Evolutionary conservation across 805 yeast genomes (phyloP).

Genomic region (Candida morakotiae): DNA sequence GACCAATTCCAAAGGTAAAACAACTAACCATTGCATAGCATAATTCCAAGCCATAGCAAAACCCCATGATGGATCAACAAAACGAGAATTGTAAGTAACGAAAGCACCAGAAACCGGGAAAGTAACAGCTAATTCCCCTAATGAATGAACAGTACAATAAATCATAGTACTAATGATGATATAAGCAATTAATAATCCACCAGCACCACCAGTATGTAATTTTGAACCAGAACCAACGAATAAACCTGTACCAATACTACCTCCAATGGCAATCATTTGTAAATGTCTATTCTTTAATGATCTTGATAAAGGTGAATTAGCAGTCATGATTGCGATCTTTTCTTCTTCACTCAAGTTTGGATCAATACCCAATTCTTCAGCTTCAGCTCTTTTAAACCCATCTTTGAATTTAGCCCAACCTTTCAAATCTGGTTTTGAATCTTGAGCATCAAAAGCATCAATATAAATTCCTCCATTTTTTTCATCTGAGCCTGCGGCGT

Average conservation of each 20-base stretch:
- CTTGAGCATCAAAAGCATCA: constrained; percentile 13
- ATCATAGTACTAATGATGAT: constrained; percentile 54
- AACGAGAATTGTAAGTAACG: constrained; percentile 53
- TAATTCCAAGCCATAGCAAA: constrained; percentile 38
- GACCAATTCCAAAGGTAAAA: constrained; percentile 54
- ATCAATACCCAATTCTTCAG: constrained; percentile 40
- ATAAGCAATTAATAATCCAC: constrained; percentile 59
- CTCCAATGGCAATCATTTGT: constrained; percentile 82
- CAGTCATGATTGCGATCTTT: constrained; percentile 36
- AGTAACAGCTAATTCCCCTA: constrained; percentile 58
- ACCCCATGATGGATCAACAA: constrained; percentile 58
- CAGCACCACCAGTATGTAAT: constrained; percentile 65
- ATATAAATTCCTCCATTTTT: constrained; percentile 23
- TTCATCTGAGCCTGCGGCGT: constrained; percentile 31
- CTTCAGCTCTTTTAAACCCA: constrained; percentile 31
- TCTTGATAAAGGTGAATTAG: constrained; percentile 47
- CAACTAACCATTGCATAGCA: constrained; percentile 28
- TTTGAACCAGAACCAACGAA: constrained; percentile 71
- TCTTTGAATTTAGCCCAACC: constrained; percentile 23
- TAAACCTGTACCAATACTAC: constrained; percentile 80
- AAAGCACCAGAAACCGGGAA: constrained; percentile 67
- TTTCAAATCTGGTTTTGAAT: constrained; percentile 14
- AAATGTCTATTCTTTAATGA: constrained; percentile 61
- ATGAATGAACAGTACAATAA: constrained; percentile 49
- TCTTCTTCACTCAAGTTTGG: constrained; percentile 20